Base-by-base conservation (phyloP, 202 grass and related monocot genomes). In the Panicum hallii region DNA sequence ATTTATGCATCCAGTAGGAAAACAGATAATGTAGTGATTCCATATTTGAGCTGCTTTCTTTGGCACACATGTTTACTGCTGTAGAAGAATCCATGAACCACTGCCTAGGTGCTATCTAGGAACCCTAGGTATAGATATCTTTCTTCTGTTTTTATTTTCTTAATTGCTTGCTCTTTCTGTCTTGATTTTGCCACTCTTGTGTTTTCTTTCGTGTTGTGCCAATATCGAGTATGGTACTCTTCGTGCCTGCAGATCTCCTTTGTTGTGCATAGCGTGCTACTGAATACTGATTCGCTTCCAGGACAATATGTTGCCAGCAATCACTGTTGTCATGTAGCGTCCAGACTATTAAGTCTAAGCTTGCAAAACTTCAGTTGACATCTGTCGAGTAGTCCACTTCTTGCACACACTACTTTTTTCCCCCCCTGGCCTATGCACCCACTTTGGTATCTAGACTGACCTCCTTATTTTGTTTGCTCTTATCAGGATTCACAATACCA, bases 401-500 rank as follows among this genome's bases (percentile, higher is more conserved):
- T 26, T 86, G 19, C 66, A 45, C n/a, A 17, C 9, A 44, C 2
- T 58, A 22, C 11, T 53, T 28, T 56, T 32, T 32, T 32, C 2
- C 32, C 32, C 32, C 32, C 32, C 2, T 32, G 32, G 17, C 11
- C 3, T 63, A 44, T 72, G 49, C 42, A 68, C 41, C 12, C 16
- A 55, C 54, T 53, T 22, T 42, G 60, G 68, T n/a, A 74, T 72
- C 2, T 90, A 38, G 45, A 44, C 67, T 36, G 36, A 38, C 36
- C 36, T 82, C 40, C 6, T 34, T 80, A 63, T 83, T 34, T 40
- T 38, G 14, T 64, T 23, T 87, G 17, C 63, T 87, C 19, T 79
- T 75, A 44, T 78, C 77, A 91, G 85, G 85, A 66, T 87, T 87
- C 70, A 30, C 48, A 38, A 30, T 71, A 50, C 52, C 26, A 0